Evolutionary conservation across 2,329 filamentous ascomycete species (phyloP).

Genomic region (Fusarium heterosporum): DNA sequence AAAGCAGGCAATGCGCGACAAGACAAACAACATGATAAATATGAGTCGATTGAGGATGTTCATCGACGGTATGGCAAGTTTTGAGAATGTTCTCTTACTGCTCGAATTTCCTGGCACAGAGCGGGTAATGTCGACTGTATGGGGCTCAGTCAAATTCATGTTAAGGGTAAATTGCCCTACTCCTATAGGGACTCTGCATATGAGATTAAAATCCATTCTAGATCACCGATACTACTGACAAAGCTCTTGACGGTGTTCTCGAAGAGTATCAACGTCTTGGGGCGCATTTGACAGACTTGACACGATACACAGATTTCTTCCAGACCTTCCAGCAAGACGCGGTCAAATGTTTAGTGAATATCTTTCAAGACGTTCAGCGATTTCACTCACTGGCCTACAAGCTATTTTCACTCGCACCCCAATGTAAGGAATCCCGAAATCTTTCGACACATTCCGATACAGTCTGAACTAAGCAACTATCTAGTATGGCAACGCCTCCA

Average conservation of each 20-base stretch:
- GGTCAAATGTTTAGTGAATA: background rate
- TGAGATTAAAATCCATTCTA: accelerated
- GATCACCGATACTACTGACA: background rate
- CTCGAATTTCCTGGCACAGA: background rate
- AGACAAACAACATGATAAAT: constrained; percentile 6
- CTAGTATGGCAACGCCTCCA: constrained; percentile 20
- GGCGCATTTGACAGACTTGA: background rate
- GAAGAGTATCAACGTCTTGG: constrained; percentile 4
- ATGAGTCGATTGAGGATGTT: constrained; percentile 19
- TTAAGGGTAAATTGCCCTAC: background rate
- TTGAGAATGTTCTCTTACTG: background rate
- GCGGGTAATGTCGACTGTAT: background rate
- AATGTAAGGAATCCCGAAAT: accelerated
- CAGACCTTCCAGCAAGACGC: background rate
- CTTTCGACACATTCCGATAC: accelerated
- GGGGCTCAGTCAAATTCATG: constrained; percentile 1
- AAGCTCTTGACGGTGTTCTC: constrained; percentile 7
- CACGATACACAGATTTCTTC: background rate
- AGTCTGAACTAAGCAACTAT: accelerated
- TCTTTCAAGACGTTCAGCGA: background rate
- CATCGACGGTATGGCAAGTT: background rate
- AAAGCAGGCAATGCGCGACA: background rate
- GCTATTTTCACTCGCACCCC: background rate
- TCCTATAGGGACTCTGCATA: background rate
- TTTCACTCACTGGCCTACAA: constrained; percentile 1